phyloP scores from a whole-genome alignment of 139 green algal species.

The Chlorella sp. region DNA sequence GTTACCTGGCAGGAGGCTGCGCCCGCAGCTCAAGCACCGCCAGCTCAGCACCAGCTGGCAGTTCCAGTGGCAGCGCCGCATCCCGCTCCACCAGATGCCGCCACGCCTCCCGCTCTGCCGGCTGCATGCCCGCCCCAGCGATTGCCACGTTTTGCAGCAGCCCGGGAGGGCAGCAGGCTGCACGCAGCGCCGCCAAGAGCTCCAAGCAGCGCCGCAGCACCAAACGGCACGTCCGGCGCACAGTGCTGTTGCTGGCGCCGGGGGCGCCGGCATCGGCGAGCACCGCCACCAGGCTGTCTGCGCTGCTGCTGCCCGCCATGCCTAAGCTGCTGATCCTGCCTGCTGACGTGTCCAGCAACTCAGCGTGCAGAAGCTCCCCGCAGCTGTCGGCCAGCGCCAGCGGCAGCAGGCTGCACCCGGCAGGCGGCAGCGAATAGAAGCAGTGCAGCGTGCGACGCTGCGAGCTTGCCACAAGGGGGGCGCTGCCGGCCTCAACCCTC shows the following conservation, averaged over 20 bases:
- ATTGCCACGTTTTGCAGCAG: conserved; percentile 1
- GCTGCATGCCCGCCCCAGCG: neutral
- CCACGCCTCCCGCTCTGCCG: conserved; percentile 4
- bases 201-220: conserved; percentile 3
- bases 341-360: neutral
- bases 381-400: conserved; percentile 25
- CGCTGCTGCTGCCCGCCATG: neutral
- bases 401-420: conserved; percentile 6
- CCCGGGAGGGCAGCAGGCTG: neutral
- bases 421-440: conserved; percentile 16
- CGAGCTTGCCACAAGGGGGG: neutral
- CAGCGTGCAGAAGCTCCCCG: conserved; percentile 30
- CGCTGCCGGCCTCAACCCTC: neutral
- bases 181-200: conserved; percentile 12
- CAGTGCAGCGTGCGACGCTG: conserved; percentile 21
- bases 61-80: neutral
- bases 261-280: neutral
- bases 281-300: neutral
- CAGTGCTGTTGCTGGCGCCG: neutral
- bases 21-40: conserved; percentile 3
- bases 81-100: neutral
- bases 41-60: neutral
- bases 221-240: neutral
- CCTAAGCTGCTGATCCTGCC: neutral
- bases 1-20: neutral